Evolutionary conservation across 2,329 filamentous ascomycete genomes (phyloP).

Genomic region (Arthroderma sp.): DNA sequence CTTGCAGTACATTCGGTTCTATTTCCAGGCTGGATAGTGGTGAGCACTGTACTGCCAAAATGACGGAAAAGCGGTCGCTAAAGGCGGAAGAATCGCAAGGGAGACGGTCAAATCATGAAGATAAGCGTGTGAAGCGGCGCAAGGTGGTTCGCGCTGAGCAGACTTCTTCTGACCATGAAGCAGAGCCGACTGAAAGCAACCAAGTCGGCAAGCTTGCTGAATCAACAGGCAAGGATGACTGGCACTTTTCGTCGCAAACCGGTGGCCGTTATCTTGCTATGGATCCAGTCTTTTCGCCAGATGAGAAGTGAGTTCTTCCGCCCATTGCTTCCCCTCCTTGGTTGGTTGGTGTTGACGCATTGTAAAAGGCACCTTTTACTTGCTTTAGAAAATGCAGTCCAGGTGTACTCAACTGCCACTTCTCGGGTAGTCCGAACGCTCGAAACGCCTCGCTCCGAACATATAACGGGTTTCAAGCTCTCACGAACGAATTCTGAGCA

Average conservation of each 20-base stretch:
- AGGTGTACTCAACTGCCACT: slow-evolving; percentile 67
- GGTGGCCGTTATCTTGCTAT: slow-evolving; percentile 44
- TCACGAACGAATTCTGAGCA: slow-evolving; percentile 39
- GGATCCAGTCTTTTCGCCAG: slow-evolving; percentile 45
- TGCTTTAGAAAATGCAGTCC: slow-evolving; percentile 59
- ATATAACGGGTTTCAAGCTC: slow-evolving; percentile 40
- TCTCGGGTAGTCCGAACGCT: slow-evolving; percentile 70
- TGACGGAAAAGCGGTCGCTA: slow-evolving; percentile 8
- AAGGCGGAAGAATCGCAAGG: slow-evolving; percentile 7
- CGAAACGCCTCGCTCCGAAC: slow-evolving; percentile 35
- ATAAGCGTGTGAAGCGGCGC: slow-evolving; percentile 7
- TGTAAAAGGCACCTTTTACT: slow-evolving; percentile 55
- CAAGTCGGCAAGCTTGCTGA: neutral
- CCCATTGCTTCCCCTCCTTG: neutral
- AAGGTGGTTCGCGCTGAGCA: neutral
- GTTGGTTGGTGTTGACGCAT: neutral
- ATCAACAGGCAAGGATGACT: slow-evolving; percentile 1
- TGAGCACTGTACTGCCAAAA: neutral
- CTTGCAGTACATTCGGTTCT: too few species aligned
- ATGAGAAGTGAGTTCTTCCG: slow-evolving; percentile 36
- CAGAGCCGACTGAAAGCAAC: too few species aligned
- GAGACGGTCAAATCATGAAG: slow-evolving; percentile 2
- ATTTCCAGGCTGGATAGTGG: too few species aligned
- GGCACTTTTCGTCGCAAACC: slow-evolving; percentile 5
- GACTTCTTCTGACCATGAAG: neutral